These are phyloP conservation scores for Cucurbita ficifolia DNA, from an alignment of 306 rosid genomes.

Conservation along the genomic window DNA sequence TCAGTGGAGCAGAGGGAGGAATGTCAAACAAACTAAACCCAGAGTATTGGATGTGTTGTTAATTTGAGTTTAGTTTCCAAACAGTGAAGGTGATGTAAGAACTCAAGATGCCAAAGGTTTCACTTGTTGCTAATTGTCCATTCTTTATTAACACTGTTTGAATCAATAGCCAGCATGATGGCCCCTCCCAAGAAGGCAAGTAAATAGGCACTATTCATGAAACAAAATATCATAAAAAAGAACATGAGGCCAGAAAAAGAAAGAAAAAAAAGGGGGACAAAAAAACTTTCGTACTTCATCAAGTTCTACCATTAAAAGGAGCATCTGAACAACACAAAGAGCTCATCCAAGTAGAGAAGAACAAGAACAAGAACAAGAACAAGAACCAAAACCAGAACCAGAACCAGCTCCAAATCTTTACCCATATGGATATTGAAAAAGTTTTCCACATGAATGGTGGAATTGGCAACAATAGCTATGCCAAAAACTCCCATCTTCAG, in stretches of 20 bases:
- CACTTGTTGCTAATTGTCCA: not conserved
- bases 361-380: not conserved
- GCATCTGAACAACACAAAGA: not conserved
- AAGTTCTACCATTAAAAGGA: slow-evolving; percentile 1
- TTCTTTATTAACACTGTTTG: not conserved
- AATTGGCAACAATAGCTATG: slow-evolving; percentile 74
- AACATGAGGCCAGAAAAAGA: not conserved
- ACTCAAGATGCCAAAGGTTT: not conserved
- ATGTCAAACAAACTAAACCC: no score
- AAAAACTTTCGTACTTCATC: not conserved
- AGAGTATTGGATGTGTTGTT: no score
- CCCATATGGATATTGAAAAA: slow-evolving; percentile 58
- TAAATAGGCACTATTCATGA: not conserved
- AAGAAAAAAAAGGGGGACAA: not conserved
- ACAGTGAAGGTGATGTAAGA: not conserved
- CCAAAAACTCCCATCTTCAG: slow-evolving; percentile 74
- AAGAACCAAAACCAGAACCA: not conserved
- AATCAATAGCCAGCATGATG: not conserved
- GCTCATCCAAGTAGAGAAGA: not conserved
- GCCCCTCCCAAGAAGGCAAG: not conserved
- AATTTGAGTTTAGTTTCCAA: not conserved
- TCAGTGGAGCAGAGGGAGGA: no score
- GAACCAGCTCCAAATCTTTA: slow-evolving; percentile 2
- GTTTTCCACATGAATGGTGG: slow-evolving; percentile 87
- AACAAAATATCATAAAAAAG: not conserved